Evolutionary conservation across 306 rosid species (phyloP), one percentile per base, ranked within the genome.

Genomic region (Prunus fruticosa): DNA sequence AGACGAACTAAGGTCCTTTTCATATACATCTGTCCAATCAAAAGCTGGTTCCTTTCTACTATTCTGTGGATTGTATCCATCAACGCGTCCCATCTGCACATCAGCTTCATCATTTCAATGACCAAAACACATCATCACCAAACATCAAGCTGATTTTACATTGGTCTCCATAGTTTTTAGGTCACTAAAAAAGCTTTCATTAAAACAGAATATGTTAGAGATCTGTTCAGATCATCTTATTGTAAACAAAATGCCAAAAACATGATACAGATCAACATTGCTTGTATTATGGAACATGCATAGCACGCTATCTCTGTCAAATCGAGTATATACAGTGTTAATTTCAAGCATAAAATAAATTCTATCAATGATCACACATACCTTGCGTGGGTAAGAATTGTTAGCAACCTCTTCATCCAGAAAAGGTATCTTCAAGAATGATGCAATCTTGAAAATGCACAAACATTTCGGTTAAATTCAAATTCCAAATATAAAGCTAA

Each of bases 11-110:
- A 72, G 58, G 46, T 77, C 87, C 92, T 84, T 88, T 84, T 84
- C 88, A 45, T 88, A 85, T 60, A 90, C 92, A 69, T 95, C 83
- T 41, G 93, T 85, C 99, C 97, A 95, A 61, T 80, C 71, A 69
- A 90, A 87, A 51, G 89, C 84, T 50, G 81, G 43, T 64, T 95
- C 96, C 90, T 84, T 95, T 86, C 86, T 87, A 82, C 77, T 78
- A 76, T 32, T 82, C 20, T 85, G 92, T 49, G 86, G 87, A 82
- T 87, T 89, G 76, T 78, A 82, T 79, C 97, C 99, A 85, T 92
- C 97, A 80, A 82, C 88, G 64, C 96, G 97, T 63, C 97, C 99
- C 97, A 95, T 92, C 99, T 95, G 87, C 77, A 80, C 54, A 86
- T 69, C 54, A 77, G 58, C 49, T 62, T 63, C 53, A 38, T 78